These are phyloP conservation scores for Aspergillus amoenus DNA, from an alignment of 2,329 filamentous ascomycete species.

Conservation along the genomic window DNA sequence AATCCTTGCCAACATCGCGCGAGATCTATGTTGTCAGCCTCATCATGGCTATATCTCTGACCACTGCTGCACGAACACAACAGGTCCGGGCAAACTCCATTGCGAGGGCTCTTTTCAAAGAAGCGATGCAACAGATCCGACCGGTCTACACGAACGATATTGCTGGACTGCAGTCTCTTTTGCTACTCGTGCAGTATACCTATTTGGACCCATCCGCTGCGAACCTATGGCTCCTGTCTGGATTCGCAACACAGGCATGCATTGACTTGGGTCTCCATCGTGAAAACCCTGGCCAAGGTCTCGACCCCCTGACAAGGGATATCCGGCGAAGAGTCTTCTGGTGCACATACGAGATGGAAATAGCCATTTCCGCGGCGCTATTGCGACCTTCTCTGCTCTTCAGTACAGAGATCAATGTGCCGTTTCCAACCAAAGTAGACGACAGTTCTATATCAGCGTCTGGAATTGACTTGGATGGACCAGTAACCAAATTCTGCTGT, in stretches of 20 bases:
- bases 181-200: not conserved
- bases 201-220: not conserved
- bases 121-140: not conserved
- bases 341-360: constrained; percentile 2
- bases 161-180: not conserved
- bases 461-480: too few species aligned
- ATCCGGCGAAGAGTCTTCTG: not conserved
- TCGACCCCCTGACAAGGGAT: not conserved
- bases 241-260: not conserved
- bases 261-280: not conserved
- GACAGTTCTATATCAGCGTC: too few species aligned
- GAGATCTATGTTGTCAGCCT: not conserved
- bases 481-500: too few species aligned
- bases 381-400: not conserved
- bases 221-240: not conserved
- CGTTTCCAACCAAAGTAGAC: not conserved
- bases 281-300: not conserved
- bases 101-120: not conserved
- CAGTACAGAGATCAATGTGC: too few species aligned
- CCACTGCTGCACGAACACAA: not conserved
- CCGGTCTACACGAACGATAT: not conserved
- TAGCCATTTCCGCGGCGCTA: not conserved
- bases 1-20: not conserved
- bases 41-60: not conserved
- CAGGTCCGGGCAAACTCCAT: not conserved